Evolutionary conservation across 2,329 filamentous ascomycete genomes (phyloP).

Genomic region (Talaromyces sp.): DNA sequence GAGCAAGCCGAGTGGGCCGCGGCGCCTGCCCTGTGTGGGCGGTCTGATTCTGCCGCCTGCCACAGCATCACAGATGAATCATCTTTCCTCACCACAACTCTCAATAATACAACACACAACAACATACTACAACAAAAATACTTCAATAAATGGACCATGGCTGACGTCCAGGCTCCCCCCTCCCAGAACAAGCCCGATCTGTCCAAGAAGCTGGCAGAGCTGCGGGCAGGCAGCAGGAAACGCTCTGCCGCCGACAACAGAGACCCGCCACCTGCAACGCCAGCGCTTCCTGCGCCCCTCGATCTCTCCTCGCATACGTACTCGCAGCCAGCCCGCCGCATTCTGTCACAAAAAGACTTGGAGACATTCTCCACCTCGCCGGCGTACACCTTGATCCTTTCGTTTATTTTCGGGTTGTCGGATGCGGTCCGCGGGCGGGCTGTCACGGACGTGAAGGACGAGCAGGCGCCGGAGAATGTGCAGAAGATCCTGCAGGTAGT

Average conservation of each 20-base stretch:
- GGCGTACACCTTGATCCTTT: constrained; percentile 67
- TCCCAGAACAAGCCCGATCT: constrained; percentile 23
- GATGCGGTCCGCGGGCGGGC: constrained; percentile 63
- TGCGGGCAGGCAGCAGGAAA: constrained; percentile 30
- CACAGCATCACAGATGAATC: neutral
- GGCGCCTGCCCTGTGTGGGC: neutral
- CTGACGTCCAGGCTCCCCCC: constrained; percentile 3
- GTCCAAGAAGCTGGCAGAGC: constrained; percentile 34
- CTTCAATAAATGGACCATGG: constrained; percentile 6
- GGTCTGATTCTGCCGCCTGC: neutral
- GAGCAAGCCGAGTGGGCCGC: neutral
- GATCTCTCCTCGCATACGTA: constrained; percentile 57
- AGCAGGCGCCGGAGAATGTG: constrained; percentile 51
- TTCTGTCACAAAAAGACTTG: constrained; percentile 75
- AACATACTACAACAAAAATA: too few species aligned
- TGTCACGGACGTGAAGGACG: constrained; percentile 20
- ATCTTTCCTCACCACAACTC: neutral
- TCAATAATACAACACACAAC: neutral
- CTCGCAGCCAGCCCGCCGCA: constrained; percentile 65
- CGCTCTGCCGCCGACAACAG: constrained; percentile 15
- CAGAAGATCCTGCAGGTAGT: constrained; percentile 64
- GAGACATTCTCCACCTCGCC: constrained; percentile 72
- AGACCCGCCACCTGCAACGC: constrained; percentile 67
- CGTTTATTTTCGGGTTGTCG: constrained; percentile 81
- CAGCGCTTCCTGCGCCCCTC: constrained; percentile 63